Conservation (phyloP, 2,329 filamentous ascomycete species). For the Trichoderma sp. region DNA sequence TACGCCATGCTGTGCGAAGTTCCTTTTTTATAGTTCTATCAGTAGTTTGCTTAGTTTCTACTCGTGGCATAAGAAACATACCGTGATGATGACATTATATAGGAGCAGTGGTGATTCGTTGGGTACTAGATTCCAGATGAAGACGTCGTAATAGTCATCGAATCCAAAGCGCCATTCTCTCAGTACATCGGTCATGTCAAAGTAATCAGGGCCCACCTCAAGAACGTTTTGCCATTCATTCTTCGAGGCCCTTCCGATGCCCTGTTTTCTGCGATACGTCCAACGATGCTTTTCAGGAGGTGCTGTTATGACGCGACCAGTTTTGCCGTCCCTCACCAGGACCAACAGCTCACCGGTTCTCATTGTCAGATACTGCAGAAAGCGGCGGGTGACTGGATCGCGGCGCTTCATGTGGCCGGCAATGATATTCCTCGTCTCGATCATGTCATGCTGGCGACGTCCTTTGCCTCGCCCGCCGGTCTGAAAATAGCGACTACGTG, state of each 20-base stretch:
- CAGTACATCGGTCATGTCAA: slow-evolving; percentile 26
- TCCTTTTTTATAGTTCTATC: slow-evolving; percentile 21
- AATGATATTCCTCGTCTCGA: slow-evolving; percentile 31
- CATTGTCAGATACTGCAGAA: slow-evolving; percentile 31
- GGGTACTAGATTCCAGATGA: slow-evolving; percentile 31
- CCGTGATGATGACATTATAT: slow-evolving; percentile 26
- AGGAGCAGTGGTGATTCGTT: slow-evolving; percentile 18
- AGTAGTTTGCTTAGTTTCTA: not conserved
- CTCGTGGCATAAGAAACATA: not conserved
- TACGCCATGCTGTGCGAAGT: slow-evolving; percentile 30
- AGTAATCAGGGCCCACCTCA: slow-evolving; percentile 28
- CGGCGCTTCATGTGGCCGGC: slow-evolving; percentile 32
- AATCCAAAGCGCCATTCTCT: slow-evolving; percentile 31
- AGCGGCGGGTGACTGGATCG: slow-evolving; percentile 29
- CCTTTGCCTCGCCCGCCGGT: slow-evolving; percentile 24
- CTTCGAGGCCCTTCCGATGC: slow-evolving; percentile 30
- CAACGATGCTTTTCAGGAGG: slow-evolving; percentile 28
- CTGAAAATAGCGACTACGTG: slow-evolving; percentile 23
- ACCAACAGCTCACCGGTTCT: slow-evolving; percentile 28
- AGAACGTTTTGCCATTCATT: slow-evolving; percentile 28
- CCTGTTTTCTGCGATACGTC: slow-evolving; percentile 29
- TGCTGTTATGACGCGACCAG: slow-evolving; percentile 31
- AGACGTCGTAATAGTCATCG: slow-evolving; percentile 32
- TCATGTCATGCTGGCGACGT: slow-evolving; percentile 28
- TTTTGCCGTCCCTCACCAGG: slow-evolving; percentile 32